Percentiles rank a stretch among this genome's conserved stretches.
Conservation (phyloP, 116 monocot species). For the Iris pallida region DNA sequence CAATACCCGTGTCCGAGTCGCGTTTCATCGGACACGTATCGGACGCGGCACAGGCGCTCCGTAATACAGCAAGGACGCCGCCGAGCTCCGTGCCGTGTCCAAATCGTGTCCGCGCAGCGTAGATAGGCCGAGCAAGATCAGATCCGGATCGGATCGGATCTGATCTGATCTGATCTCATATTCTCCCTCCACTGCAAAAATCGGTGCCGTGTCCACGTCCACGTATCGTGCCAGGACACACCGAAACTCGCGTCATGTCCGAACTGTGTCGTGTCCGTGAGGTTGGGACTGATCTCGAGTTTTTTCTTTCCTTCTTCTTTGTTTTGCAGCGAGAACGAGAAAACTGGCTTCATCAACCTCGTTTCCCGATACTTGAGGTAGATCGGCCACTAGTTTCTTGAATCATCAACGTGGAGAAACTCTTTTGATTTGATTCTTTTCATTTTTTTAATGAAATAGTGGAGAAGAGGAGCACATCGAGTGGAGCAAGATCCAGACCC, state of each 20-base stretch:
- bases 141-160: too few relatives aligned
- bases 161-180: too few relatives aligned
- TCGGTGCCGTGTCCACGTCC: too few relatives aligned
- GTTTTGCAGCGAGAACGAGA: conserved; percentile 51
- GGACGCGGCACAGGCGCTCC: too few relatives aligned
- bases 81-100: background rate
- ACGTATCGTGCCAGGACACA: too few relatives aligned
- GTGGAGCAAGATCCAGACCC: conserved; percentile 93
- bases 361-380: conserved; percentile 63
- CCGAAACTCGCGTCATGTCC: background rate
- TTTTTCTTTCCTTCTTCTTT: background rate
- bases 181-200: background rate
- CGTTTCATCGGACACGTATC: too few relatives aligned
- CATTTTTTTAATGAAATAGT: conserved; percentile 22
- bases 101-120: background rate
- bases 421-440: background rate
- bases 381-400: background rate
- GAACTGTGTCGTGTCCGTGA: background rate
- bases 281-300: background rate
- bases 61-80: background rate
- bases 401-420: background rate
- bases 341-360: conserved; percentile 53
- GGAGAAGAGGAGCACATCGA: conserved; percentile 73
- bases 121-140: background rate
- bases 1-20: too few relatives aligned